phyloP scores from a whole-genome alignment of 2,329 filamentous ascomycete genomes.

The Botrytis elliptica region DNA sequence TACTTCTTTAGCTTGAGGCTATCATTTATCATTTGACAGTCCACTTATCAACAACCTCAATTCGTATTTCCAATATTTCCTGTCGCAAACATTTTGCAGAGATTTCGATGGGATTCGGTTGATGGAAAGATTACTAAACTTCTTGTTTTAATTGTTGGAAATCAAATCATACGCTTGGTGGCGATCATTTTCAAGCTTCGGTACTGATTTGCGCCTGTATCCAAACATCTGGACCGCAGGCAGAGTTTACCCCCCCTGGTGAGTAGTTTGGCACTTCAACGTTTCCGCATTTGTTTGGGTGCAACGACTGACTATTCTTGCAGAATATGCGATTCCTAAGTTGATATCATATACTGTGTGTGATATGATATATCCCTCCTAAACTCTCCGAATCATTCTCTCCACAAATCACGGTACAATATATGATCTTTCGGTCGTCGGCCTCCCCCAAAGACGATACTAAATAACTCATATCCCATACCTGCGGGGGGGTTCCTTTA shows the following conservation, averaged over 20 bases:
- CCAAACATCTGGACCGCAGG: background rate
- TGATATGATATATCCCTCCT: background rate
- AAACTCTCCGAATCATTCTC: background rate
- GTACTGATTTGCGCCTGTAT: background rate
- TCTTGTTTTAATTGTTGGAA: background rate
- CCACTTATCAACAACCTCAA: constrained; percentile 3
- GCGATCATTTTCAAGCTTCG: background rate
- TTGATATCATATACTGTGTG: background rate
- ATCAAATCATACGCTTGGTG: background rate
- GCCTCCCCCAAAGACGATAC: background rate
- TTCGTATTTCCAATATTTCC: background rate
- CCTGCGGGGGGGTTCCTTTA: no score
- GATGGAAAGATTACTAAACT: background rate
- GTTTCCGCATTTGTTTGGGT: background rate
- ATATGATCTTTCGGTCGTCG: background rate
- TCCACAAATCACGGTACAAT: constrained; percentile 4
- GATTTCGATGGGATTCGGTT: background rate
- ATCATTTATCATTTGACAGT: background rate
- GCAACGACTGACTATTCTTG: background rate
- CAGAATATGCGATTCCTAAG: background rate
- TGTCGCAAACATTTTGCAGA: constrained; percentile 1
- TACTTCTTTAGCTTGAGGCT: background rate
- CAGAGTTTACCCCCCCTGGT: background rate
- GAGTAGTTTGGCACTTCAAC: background rate
- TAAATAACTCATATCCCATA: background rate